Conservation (phyloP, 2,329 filamentous ascomycete genomes). For the Beauveria rudraprayagi region DNA sequence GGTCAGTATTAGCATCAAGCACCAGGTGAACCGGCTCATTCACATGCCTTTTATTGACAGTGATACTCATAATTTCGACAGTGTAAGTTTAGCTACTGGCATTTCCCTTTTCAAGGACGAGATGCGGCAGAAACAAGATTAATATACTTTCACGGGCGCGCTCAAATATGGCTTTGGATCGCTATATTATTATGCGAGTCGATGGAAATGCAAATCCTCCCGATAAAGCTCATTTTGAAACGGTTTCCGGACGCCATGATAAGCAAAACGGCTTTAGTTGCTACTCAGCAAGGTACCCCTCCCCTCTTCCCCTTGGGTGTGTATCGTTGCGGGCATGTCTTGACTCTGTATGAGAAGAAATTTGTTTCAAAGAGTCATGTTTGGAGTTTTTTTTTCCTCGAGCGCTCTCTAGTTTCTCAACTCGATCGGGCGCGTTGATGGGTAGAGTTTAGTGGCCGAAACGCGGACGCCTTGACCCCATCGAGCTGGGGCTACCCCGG, state of each 20-base stretch:
- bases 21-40: too few species aligned
- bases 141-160: background rate
- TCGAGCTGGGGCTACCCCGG: background rate
- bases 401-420: background rate
- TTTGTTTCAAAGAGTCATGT: background rate
- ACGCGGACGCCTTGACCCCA: background rate
- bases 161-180: slow-evolving; percentile 1
- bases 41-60: too few species aligned
- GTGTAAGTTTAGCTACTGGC: background rate
- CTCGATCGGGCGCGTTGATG: background rate
- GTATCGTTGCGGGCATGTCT: background rate
- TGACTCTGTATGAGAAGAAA: background rate
- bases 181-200: background rate
- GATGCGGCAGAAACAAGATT: background rate
- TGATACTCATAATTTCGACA: background rate
- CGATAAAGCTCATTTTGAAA: background rate
- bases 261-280: background rate
- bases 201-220: background rate
- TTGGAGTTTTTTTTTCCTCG: background rate
- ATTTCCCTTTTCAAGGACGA: background rate
- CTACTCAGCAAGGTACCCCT: background rate
- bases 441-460: background rate
- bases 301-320: background rate
- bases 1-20: too few species aligned
- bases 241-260: background rate